Base-by-base conservation (phyloP, 1,284 basidiomycete species). In the Pascua sp. region DNA sequence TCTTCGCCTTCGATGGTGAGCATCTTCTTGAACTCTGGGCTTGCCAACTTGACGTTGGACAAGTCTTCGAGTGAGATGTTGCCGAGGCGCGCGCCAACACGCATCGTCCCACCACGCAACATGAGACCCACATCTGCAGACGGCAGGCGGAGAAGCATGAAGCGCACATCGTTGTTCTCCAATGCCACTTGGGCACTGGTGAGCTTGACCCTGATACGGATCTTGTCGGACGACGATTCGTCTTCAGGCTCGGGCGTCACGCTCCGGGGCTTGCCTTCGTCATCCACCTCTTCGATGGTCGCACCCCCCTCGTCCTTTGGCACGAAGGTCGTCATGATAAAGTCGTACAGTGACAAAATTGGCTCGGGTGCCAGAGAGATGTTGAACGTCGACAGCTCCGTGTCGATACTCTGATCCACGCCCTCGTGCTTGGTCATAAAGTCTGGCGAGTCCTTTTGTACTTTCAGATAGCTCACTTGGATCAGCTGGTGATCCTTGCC, bases 321-420 rank as follows among this genome's bases (percentile, higher is more conserved):
- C 13, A 91, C 89, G 75, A 97, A 97, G 0, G 94, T 96, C 8
- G 90, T 89, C 89, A 99, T 96, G 77, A 99, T 87, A 80, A 97
- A 98, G 78, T 98, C 93, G 76, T 98, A 98, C 11, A 98, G 79
- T 2, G 87, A 83, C 43, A 99, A 80, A 47, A 98, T 88, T 16
- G 95, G 94, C 70, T 93, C 91, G 2, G 96, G 92, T 5, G 90
- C 89, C 1, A 91, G 86, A 59, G 87, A 86, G 76, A 98, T 86
- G 61, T 94, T 84, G 77, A 99, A 88, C 0, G 96, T 98, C 4
- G 95, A 96, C 46, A 99, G 81, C 66, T 87, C 86, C 59, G 94
- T 85, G 68, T 94, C 88, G 57, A 98, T 85, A 57, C 80, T 89
- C 77, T 97, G 90, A 69, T 97, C 89, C 53, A 95, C 86, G 13